Base-by-base conservation (phyloP, 1,284 basidiomycete genomes). In the Trichosporon ovoides region DNA sequence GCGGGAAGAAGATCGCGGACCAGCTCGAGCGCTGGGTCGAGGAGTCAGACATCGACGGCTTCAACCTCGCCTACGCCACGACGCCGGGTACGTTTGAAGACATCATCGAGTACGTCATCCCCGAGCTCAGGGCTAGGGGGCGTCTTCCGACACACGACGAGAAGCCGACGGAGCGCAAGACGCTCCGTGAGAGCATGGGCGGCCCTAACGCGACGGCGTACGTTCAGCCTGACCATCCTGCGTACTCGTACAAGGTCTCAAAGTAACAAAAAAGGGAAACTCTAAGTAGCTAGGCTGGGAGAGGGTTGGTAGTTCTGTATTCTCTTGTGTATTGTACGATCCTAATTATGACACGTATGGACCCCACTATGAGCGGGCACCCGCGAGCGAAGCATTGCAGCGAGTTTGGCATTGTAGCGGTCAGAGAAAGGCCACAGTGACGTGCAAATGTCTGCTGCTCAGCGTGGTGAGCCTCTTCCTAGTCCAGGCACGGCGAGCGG, bases 51-150 rank as follows among this genome's bases (percentile, higher is more conserved):
- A 22, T 58, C 37, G 61, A 62, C 50, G 61, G 61, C 31, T 62
- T 57, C 61, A 62, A 62, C 53, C 52, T 62, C 28, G 57, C 55
- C 11, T 59, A 62, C 55, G 57, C 57, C 14, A 52, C 53, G 3
- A 56, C 57, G 3, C 57, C 57, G 2, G 55, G 52, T 18, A 59
- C 61, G 16, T 59, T 62, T 22, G 61, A 62, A 40, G 61, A 62
- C 19, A 57, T 62, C 34, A 43, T 62, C 33, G 53, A 52, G 48
- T 50, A 54, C 38, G 52, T 62, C 52, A 52, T 62, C 7, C 61
- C 61, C 7, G 61, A 62, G 52, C 55, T 62, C 3, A 33, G 59
- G 4, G 7, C 20, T 5, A 24, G 56, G 1, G 59, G 59, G 3
- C 49, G 59, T 1, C 53, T 61, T 7, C 56, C 57, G 10, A 35